Evolutionary conservation across 2,329 filamentous ascomycete species (phyloP), one percentile per base, ranked within the genome.

Genomic region (Alternaria solani): DNA sequence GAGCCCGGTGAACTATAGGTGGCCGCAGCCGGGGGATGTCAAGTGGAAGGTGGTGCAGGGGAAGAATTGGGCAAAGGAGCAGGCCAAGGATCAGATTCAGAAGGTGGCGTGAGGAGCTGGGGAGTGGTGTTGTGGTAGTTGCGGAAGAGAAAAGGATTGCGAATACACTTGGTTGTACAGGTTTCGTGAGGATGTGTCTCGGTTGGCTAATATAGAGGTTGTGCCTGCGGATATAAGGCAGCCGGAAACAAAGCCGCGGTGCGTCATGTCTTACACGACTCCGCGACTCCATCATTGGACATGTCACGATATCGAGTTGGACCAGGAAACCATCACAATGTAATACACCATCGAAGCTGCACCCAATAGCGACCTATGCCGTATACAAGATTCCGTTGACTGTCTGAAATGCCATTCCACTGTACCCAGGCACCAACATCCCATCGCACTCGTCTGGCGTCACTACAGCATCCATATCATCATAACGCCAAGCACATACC

Each of bases 1-100:
- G 64, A 67, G 62, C 25, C 72, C 73, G 6, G 67, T 75, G 20
- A 75, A 75, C 41, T 75, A 75, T 51, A 61, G 64, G 32, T 75
- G 72, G 72, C 71, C 72, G 32, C 59, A 62, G 34, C 65, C 65
- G 7, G 62, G 63, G 1, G 73, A 74, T 14, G 62, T 74, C 18
- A 67, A 67, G 54, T 66, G 67, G 62, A 70, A 59, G 41, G 36
- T 49, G 0, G 51, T 52, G 14, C 56, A 64, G 34, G 64, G 55
- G 57, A 71, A 65, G 52, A 51, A 68, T 7, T 36, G 63, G 43
- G 58, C 55, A 4, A 67, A 68, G 47, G 64, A 68, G 12, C 42
- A 65, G 47, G 59, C 57, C 2, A 67, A 66, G 44, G 64, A 71
- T 28, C 61, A 61, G 41, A 62, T 68, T 25, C 62, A 64, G 3